A percentile compares a stretch with the other conserved stretches of the same genome.
phyloP scores from a whole-genome alignment of 768 basidiomycete genomes.

The Boletellus emodensis region DNA sequence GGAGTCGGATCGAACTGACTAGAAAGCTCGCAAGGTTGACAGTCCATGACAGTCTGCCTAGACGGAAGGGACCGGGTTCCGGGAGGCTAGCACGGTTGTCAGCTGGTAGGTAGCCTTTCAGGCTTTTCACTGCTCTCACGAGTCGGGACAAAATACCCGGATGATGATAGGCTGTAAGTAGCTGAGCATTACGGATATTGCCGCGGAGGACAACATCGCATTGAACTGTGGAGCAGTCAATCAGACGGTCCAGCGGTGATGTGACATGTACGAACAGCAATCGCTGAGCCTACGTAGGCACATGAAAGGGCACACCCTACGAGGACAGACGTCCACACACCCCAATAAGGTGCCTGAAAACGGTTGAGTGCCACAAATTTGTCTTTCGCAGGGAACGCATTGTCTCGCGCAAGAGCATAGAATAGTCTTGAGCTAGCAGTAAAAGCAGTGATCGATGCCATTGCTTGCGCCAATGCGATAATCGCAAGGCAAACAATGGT shows the following conservation, averaged over 20 bases:
- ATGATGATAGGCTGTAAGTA: conserved; percentile 57
- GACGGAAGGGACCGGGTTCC: conserved; percentile 46
- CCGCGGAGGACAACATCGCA: conserved; percentile 52
- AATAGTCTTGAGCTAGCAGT: conserved; percentile 55
- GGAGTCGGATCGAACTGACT: conserved; percentile 26
- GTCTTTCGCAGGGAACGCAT: conserved; percentile 45
- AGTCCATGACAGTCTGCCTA: conserved; percentile 50
- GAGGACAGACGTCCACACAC: conserved; percentile 52
- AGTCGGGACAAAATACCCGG: conserved; percentile 52
- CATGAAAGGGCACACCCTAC: conserved; percentile 53
- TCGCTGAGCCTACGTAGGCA: conserved; percentile 53
- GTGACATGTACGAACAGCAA: conserved; percentile 41
- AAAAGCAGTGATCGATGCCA: conserved; percentile 55
- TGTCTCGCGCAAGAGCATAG: conserved; percentile 54
- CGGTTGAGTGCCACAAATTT: conserved; percentile 49
- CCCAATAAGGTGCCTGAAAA: conserved; percentile 51
- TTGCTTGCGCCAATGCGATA: conserved; percentile 47
- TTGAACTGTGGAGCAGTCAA: conserved; percentile 38
- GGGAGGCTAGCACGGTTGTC: conserved; percentile 34
- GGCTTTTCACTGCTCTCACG: conserved; percentile 31
- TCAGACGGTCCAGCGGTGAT: neutral
- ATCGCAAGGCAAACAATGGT: conserved; percentile 50
- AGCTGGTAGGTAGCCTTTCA: neutral
- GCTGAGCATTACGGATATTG: conserved; percentile 55
- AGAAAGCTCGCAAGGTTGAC: conserved; percentile 47